These are phyloP conservation scores for Nicotiana undulata DNA, from an alignment of 257 asterid genomes.

Conservation along the genomic window DNA sequence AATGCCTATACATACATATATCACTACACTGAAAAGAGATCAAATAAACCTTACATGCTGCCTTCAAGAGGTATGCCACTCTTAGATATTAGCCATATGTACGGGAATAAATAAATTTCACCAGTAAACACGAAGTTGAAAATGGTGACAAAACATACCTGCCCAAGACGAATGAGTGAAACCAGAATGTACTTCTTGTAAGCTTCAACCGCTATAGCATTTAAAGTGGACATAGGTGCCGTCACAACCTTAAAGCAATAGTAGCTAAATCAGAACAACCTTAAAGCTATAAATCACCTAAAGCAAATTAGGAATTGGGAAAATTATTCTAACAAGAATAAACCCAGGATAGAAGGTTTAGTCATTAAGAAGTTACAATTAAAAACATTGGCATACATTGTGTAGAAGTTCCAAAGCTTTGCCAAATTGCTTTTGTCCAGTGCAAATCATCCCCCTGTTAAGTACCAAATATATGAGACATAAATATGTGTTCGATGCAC, in stretches of 20 bases:
- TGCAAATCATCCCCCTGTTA: slow-evolving; percentile 83
- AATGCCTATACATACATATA: too few species aligned
- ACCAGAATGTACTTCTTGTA: slow-evolving; percentile 84
- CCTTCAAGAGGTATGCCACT: background rate
- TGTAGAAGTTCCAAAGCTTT: slow-evolving; percentile 87
- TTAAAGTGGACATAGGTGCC: slow-evolving; percentile 73
- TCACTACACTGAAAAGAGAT: background rate
- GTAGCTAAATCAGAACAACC: background rate
- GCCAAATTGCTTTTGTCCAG: slow-evolving; percentile 72
- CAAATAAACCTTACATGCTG: background rate
- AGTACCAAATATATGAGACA: background rate
- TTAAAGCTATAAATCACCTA: background rate
- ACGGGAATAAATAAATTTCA: background rate
- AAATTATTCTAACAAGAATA: background rate
- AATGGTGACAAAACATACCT: slow-evolving; percentile 35
- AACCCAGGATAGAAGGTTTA: background rate
- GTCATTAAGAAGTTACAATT: background rate
- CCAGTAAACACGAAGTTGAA: background rate
- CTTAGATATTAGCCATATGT: background rate
- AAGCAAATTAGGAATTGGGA: background rate
- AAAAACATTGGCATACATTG: slow-evolving; percentile 43
- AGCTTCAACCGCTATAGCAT: slow-evolving; percentile 89
- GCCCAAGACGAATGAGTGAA: slow-evolving; percentile 83
- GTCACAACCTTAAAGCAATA: slow-evolving; percentile 62
- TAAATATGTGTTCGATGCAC: background rate